Percentiles rank a stretch among this genome's conserved stretches.
Evolutionary conservation across 2,329 filamentous ascomycete genomes (phyloP).

Genomic region (Beauveria varroae): DNA sequence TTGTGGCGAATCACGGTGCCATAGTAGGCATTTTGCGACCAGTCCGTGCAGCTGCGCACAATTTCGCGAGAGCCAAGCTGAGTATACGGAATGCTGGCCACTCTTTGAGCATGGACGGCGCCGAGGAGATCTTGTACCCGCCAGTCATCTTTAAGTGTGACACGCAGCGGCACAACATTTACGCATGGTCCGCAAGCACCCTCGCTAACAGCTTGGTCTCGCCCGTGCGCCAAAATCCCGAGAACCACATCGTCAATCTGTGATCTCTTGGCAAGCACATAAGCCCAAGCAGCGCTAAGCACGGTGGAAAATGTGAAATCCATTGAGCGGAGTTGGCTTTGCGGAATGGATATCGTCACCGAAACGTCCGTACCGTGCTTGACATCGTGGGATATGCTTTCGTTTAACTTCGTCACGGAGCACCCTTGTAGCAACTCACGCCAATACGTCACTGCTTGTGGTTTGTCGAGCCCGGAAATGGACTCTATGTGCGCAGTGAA

Average conservation of each 20-base stretch:
- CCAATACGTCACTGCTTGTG: constrained; percentile 29
- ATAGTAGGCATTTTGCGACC: constrained; percentile 27
- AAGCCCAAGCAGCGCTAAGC: constrained; percentile 4
- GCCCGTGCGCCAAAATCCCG: neutral
- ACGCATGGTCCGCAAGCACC: constrained; percentile 51
- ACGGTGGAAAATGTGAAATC: neutral
- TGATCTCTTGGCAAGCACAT: neutral
- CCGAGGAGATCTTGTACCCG: constrained; percentile 40
- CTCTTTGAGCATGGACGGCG: constrained; percentile 43
- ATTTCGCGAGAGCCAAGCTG: constrained; percentile 43
- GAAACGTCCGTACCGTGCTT: neutral
- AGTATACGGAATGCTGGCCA: constrained; percentile 41
- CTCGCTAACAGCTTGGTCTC: neutral
- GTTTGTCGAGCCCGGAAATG: constrained; percentile 23
- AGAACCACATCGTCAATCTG: constrained; percentile 7
- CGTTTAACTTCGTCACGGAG: neutral
- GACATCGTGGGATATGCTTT: neutral
- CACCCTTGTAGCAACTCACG: constrained; percentile 26
- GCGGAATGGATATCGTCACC: neutral
- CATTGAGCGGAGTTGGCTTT: neutral
- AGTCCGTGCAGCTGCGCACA: constrained; percentile 33
- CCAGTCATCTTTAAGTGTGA: constrained; percentile 41
- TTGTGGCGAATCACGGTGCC: constrained; percentile 42
- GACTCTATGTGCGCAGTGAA: constrained; percentile 36
- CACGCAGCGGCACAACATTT: constrained; percentile 53